Evolutionary conservation across 2,329 filamentous ascomycete species (phyloP).

Genomic region (Chalaropsis thielavioides): DNA sequence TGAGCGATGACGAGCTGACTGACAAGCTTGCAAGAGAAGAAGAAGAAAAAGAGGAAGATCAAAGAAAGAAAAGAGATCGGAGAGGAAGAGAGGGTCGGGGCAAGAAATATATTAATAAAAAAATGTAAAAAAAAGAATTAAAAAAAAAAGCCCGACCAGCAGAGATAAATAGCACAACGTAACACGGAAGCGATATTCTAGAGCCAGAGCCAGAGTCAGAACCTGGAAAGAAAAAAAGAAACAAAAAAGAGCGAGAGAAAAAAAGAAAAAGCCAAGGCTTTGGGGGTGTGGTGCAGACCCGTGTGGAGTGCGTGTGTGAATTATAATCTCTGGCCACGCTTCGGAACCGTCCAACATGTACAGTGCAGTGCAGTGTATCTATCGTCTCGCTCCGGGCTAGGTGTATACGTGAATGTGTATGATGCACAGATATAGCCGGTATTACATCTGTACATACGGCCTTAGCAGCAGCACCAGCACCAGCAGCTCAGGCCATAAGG

Average conservation of each 20-base stretch:
- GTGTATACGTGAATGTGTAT: too few species aligned
- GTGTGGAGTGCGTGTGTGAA: background rate
- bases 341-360: background rate
- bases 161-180: background rate
- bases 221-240: background rate
- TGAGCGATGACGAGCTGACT: background rate
- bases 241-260: background rate
- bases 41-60: background rate
- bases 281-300: background rate
- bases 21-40: background rate
- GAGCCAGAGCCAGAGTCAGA: background rate
- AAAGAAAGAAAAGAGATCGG: background rate
- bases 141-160: background rate
- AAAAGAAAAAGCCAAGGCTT: slow-evolving; percentile 1
- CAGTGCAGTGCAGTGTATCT: too few species aligned
- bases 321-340: background rate
- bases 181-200: background rate
- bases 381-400: too few species aligned
- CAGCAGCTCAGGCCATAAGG: too few species aligned
- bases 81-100: background rate
- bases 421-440: too few species aligned
- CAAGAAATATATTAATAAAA: background rate
- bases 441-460: too few species aligned
- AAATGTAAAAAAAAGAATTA: background rate
- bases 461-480: too few species aligned